These are phyloP conservation scores for Scutellaria baicalensis DNA, from an alignment of 257 asterid species.

Conservation along the genomic window DNA sequence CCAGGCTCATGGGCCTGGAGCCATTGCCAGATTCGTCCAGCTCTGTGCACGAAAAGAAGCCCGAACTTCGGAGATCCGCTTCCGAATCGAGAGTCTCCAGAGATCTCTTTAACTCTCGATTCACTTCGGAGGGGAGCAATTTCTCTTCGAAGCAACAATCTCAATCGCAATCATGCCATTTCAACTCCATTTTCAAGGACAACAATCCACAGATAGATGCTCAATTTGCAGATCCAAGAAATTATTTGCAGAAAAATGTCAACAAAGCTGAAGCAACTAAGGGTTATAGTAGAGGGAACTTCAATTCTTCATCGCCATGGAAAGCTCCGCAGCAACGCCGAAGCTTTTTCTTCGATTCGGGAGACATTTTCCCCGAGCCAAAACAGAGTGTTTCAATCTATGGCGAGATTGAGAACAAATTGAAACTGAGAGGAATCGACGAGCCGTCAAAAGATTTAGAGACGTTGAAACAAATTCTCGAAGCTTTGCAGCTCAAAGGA, in stretches of 20 bases:
- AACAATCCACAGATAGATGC: constrained; percentile 2
- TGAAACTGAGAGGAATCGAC: constrained; percentile 68
- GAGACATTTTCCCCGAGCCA: constrained; percentile 79
- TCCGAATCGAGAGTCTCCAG: constrained; percentile 83
- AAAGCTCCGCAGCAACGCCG: constrained; percentile 51
- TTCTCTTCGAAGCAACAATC: constrained; percentile 22
- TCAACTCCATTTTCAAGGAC: constrained; percentile 18
- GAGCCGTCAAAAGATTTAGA: constrained; percentile 82
- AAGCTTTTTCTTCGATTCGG: constrained; percentile 61
- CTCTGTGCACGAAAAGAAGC: constrained; percentile 34
- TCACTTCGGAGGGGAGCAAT: constrained; percentile 27
- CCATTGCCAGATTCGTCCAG: constrained; percentile 47
- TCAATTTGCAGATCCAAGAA: constrained; percentile 26
- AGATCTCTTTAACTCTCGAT: constrained; percentile 59
- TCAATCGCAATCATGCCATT: constrained; percentile 16
- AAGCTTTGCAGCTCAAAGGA: constrained; percentile 91
- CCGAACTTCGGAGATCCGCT: constrained; percentile 83
- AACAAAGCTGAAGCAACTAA: constrained; percentile 24
- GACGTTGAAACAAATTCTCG: constrained; percentile 78
- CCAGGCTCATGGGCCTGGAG: constrained; percentile 89
- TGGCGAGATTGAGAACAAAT: constrained; percentile 63
- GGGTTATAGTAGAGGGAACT: constrained; percentile 29
- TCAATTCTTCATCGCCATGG: constrained; percentile 38
- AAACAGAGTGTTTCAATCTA: constrained; percentile 39
- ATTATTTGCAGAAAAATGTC: constrained; percentile 19